Evolutionary conservation across 1,284 basidiomycete species (phyloP).

Genomic region (Taiwanofungus camphoratus): DNA sequence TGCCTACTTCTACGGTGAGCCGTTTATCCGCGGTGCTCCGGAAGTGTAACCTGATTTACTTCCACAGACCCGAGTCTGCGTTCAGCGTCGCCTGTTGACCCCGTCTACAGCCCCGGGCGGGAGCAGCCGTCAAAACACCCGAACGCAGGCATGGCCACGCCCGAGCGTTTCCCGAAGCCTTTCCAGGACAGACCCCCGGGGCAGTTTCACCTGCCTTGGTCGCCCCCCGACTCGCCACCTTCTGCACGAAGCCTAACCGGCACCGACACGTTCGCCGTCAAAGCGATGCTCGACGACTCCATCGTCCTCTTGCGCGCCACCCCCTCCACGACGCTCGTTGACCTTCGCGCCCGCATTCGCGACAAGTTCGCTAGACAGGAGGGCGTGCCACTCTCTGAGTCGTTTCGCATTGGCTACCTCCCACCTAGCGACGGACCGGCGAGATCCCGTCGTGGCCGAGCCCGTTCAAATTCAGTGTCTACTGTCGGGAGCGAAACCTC

Average conservation of each 20-base stretch:
- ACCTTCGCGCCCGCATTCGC: conserved; percentile 49
- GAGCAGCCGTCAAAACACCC: conserved; percentile 13
- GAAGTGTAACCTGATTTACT: neutral
- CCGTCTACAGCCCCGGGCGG: conserved; percentile 11
- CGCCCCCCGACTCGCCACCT: conserved; percentile 22
- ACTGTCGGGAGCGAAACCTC: conserved; percentile 22
- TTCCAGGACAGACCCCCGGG: conserved; percentile 28
- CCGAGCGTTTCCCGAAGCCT: conserved; percentile 28
- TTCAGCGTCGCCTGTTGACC: conserved; percentile 5
- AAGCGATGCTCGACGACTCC: conserved; percentile 54
- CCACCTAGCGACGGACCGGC: conserved; percentile 7
- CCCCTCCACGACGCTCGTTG: conserved; percentile 37
- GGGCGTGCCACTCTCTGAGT: conserved; percentile 42
- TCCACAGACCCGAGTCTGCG: conserved; percentile 15
- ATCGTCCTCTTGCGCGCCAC: conserved; percentile 57
- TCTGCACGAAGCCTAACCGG: conserved; percentile 13
- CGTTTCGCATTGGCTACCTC: conserved; percentile 49
- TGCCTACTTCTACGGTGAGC: conserved; percentile 42
- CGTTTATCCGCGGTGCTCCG: conserved; percentile 10
- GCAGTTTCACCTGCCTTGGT: conserved; percentile 30
- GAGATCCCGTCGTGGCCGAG: conserved; percentile 15
- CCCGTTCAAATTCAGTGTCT: conserved; percentile 34
- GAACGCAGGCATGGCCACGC: conserved; percentile 15
- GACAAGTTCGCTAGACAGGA: conserved; percentile 61
- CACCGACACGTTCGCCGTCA: conserved; percentile 44